Evolutionary conservation across 2,329 filamentous ascomycete species (phyloP), one percentile per base, ranked within the genome.

Genomic region (Coniella vitis): DNA sequence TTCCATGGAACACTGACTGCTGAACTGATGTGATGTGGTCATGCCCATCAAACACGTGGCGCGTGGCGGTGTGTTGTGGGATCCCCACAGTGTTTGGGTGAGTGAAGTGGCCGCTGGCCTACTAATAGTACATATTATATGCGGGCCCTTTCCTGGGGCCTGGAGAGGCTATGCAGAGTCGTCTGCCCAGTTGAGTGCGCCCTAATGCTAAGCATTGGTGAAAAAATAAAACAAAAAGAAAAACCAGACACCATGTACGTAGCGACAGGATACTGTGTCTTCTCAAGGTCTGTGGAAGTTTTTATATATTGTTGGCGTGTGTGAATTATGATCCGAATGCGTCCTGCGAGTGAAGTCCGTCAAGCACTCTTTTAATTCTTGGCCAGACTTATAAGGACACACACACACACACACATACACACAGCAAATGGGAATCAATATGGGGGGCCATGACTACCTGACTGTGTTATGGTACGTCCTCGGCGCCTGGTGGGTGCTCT

Each of bases 401-500:
- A n/a, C n/a, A n/a, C n/a, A n/a, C n/a, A n/a, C n/a, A n/a, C n/a
- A n/a, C n/a, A n/a, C n/a, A n/a, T n/a, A n/a, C n/a, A 29, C 25
- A 29, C 25, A 29, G 25, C 16, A 13, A 20, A 34, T 20, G n/a
- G 20, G 5, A 34, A 12, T 0, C 17, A 12, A 38, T n/a, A 43
- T 47, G 38, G 10, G 31, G 22, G 34, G 32, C 38, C 45, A 32
- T 38, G 21, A 41, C 43, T 7, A 42, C 17, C 12, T 37, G 22
- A 47, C 43, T 16, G 10, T 19, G 14, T 37, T 50, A 25, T 38
- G 43, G 34, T 45, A 45, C 35, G 25, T 45, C 22, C 16, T 22
- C 14, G 43, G 25, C 12, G 16, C 22, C 14, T 45, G 34, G 43
- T 45, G 43, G 43, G 8, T 38, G 43, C 35, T 50, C 8, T 40